phyloP scores from a whole-genome alignment of 2,329 filamentous ascomycete species.

The Alternaria alternata region DNA sequence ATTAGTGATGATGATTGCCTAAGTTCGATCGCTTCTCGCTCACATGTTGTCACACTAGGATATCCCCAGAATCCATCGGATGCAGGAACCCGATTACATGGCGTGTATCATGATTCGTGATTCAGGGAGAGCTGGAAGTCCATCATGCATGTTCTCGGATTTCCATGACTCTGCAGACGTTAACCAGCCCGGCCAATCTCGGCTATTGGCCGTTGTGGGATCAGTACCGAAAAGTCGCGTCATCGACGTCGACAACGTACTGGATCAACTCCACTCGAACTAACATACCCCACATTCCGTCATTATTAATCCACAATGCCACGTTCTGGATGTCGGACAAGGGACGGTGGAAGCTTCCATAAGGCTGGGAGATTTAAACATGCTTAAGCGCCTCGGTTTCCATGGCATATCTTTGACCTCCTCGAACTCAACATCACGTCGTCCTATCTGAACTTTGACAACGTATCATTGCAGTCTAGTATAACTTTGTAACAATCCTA shows the following conservation, averaged over 20 bases:
- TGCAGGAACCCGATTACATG: not conserved
- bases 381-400: not conserved
- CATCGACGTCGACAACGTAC: constrained; percentile 1
- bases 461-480: not conserved
- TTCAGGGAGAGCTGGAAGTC: not conserved
- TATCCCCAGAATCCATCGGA: not conserved
- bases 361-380: not conserved
- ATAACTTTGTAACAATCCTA: not conserved
- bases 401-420: not conserved
- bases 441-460: not conserved
- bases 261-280: not conserved
- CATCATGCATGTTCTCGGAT: not conserved
- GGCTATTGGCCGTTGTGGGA: not conserved
- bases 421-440: not conserved
- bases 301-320: not conserved
- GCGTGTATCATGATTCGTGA: not conserved
- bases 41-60: too few relatives aligned
- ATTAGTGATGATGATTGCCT: not conserved
- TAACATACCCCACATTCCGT: constrained; percentile 1
- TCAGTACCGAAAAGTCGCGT: not conserved
- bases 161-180: not conserved
- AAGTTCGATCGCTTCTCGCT: not conserved
- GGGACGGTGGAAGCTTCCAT: not conserved
- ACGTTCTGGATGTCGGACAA: not conserved
- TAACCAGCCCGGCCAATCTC: not conserved